phyloP scores from a whole-genome alignment of 345 rosid genomes.

The Durio zibethinus region DNA sequence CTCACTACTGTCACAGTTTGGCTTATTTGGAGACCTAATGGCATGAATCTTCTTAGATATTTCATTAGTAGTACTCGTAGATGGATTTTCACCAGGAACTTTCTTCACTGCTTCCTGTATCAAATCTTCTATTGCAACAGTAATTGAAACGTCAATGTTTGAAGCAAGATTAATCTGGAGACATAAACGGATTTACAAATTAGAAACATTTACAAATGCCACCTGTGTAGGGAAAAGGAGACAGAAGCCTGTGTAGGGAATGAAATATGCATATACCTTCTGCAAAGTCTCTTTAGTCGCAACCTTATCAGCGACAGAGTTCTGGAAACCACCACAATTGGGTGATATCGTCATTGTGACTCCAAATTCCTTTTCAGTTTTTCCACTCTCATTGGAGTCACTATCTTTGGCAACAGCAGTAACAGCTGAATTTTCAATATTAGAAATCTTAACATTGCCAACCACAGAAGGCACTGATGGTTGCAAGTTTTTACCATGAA shows the following conservation, averaged over 20 bases:
- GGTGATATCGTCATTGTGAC: constrained; percentile 3
- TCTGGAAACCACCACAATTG: constrained; percentile 1
- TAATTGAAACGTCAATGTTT: constrained; percentile 13
- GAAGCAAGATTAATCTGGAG: constrained; percentile 32
- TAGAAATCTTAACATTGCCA: constrained; percentile 20
- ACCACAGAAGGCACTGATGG: constrained; percentile 7
- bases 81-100: constrained; percentile 9
- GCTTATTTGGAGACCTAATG: constrained; percentile 17
- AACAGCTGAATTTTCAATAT: constrained; percentile 17
- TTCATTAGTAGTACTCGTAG: constrained; percentile 11
- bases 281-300: constrained; percentile 21
- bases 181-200: constrained; percentile 12
- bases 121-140: constrained; percentile 7
- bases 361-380: constrained; percentile 13
- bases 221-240: neutral
- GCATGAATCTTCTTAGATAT: neutral
- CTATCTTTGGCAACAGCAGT: constrained; percentile 21
- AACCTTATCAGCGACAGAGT: constrained; percentile 15
- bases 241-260: neutral
- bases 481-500: constrained; percentile 18
- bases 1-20: constrained; percentile 23
- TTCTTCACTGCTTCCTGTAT: neutral
- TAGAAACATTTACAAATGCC: constrained; percentile 16
- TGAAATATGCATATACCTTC: constrained; percentile 41
- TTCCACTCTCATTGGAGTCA: constrained; percentile 19